These are phyloP conservation scores for Stipa capillata DNA, from an alignment of 176 grass and related monocot genomes.

Conservation along the genomic window DNA sequence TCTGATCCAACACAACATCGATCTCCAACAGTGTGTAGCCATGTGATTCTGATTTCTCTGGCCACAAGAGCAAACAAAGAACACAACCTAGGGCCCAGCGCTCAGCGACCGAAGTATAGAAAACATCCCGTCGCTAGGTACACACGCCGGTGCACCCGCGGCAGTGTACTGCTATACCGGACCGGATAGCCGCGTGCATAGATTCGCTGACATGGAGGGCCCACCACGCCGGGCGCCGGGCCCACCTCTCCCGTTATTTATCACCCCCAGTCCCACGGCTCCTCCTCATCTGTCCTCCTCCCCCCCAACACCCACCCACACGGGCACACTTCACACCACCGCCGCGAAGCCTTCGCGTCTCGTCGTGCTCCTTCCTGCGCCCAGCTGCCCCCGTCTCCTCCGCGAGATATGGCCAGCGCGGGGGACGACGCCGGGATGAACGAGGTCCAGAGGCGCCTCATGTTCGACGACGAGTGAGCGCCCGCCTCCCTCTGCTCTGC, in stretches of 20 bases:
- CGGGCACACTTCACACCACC: neutral
- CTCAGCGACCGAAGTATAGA: neutral
- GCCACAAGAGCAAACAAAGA: neutral
- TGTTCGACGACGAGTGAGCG: constrained; percentile 98
- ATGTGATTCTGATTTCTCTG: too few relatives aligned
- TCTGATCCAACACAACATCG: too few relatives aligned
- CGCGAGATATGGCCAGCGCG: constrained; percentile 28
- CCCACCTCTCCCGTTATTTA: constrained; percentile 4
- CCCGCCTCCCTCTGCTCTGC: neutral
- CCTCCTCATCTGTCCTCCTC: neutral
- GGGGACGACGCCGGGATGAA: constrained; percentile 73
- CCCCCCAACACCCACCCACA: neutral
- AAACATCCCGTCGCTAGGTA: neutral
- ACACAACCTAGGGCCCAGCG: neutral
- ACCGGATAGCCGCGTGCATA: neutral
- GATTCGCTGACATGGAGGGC: neutral
- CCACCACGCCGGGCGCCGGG: neutral
- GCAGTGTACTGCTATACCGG: neutral
- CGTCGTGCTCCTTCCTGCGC: neutral
- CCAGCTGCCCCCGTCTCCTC: neutral
- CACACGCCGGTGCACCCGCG: neutral
- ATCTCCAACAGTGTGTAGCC: too few relatives aligned
- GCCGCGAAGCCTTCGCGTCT: neutral
- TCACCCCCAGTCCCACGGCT: neutral
- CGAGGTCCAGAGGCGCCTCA: constrained; percentile 87